These are phyloP conservation scores for Symbiodinium pilosum DNA, from an alignment of 73 alveolate species.

Conservation along the genomic window DNA sequence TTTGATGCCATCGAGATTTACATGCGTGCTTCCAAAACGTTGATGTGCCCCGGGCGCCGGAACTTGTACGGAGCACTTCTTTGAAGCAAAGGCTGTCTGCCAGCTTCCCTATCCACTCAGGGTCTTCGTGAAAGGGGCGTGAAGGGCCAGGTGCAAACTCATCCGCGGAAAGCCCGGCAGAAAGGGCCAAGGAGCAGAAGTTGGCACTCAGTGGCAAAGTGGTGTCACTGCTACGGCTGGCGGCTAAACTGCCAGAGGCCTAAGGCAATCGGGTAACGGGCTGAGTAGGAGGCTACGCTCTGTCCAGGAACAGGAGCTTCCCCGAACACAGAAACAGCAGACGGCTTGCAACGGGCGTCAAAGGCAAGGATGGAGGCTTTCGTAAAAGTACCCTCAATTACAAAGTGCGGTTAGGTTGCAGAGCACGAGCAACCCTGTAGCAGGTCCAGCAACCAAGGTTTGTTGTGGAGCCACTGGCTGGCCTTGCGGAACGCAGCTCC, in stretches of 20 bases:
- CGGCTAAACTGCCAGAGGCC: constrained; percentile 11
- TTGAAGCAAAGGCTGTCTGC: background rate
- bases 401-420: background rate
- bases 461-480: background rate
- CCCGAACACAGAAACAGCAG: background rate
- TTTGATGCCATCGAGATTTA: background rate
- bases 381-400: background rate
- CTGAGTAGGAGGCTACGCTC: background rate
- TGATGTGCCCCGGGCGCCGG: background rate
- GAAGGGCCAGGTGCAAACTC: no score
- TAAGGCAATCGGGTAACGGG: background rate
- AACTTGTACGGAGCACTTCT: background rate
- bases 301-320: background rate
- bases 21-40: background rate
- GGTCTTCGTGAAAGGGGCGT: background rate
- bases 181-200: background rate
- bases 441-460: background rate
- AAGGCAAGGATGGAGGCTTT: no score
- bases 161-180: no score
- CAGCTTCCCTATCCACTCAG: background rate
- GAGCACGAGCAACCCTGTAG: background rate
- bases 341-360: no score
- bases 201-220: constrained; percentile 18
- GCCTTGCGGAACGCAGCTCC: background rate
- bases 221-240: background rate